These are phyloP conservation scores for Skeletonema menzelii DNA, from an alignment of 108 stramenopile genomes.

Conservation along the genomic window DNA sequence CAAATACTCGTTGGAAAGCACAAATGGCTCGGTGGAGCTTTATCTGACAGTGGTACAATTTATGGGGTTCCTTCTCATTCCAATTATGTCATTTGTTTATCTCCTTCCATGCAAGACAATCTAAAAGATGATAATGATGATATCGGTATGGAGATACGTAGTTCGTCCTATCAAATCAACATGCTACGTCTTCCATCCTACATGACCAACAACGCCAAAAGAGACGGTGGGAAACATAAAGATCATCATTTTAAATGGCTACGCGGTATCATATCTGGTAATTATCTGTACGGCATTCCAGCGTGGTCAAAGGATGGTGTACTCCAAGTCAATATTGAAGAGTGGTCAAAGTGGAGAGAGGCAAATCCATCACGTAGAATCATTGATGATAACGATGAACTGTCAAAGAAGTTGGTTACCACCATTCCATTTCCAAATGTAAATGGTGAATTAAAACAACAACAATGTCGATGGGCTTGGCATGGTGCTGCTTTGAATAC, in stretches of 20 bases:
- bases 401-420: background rate
- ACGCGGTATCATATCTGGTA: slow-evolving; percentile 17
- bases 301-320: slow-evolving; percentile 23
- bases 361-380: slow-evolving; percentile 5
- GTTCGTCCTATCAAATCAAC: slow-evolving; percentile 12
- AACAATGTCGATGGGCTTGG: slow-evolving; percentile 71
- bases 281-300: slow-evolving; percentile 25
- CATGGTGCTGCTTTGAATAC: slow-evolving; percentile 83
- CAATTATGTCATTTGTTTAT: slow-evolving; percentile 19
- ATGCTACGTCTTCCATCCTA: slow-evolving; percentile 22
- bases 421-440: slow-evolving; percentile 15
- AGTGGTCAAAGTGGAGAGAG: slow-evolving; percentile 16
- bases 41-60: slow-evolving; percentile 16
- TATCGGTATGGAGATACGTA: too few species aligned
- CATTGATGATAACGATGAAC: slow-evolving; percentile 4
- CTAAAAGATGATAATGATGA: slow-evolving; percentile 16
- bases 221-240: slow-evolving; percentile 10
- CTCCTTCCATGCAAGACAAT: slow-evolving; percentile 10
- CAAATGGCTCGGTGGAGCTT: slow-evolving; percentile 44
- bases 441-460: background rate
- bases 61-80: slow-evolving; percentile 48
- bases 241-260: slow-evolving; percentile 37
- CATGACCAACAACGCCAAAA: slow-evolving; percentile 4
- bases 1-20: slow-evolving; percentile 31
- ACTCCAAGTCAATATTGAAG: slow-evolving; percentile 15